Evolutionary conservation across 1,284 basidiomycete genomes (phyloP).

Genomic region (Polyporus tsugae): DNA sequence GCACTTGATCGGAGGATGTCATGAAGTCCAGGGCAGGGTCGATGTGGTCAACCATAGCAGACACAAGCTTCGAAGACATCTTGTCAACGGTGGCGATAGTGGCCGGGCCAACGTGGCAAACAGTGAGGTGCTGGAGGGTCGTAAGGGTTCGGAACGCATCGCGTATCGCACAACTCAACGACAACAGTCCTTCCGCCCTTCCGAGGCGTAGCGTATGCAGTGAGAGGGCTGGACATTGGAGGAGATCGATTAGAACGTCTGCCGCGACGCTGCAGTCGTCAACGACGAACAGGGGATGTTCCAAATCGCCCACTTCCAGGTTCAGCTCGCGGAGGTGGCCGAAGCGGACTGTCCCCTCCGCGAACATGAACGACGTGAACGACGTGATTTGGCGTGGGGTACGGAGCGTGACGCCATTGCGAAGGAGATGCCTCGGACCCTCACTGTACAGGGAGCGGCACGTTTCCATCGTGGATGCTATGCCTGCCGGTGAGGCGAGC

Average conservation of each 20-base stretch:
- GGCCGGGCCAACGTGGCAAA: not conserved
- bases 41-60: not conserved
- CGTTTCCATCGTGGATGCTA: slow-evolving; percentile 12
- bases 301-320: not conserved
- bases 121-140: not conserved
- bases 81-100: not conserved
- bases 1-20: not conserved
- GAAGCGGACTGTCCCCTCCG: slow-evolving; percentile 1
- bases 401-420: slow-evolving; percentile 5
- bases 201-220: not conserved
- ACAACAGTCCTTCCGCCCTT: not conserved
- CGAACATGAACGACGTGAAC: slow-evolving; percentile 12
- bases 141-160: not conserved
- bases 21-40: not conserved
- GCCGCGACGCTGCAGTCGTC: not conserved
- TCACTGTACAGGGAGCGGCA: slow-evolving; percentile 8
- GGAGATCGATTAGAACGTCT: not conserved
- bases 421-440: slow-evolving; percentile 13
- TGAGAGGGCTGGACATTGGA: not conserved
- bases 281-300: not conserved
- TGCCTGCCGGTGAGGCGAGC: not conserved
- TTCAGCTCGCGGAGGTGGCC: not conserved
- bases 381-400: not conserved
- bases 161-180: not conserved
- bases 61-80: not conserved